Evolutionary conservation across 2,329 filamentous ascomycete species (phyloP), one percentile per base, ranked within the genome.

Genomic region (Stagonosporopsis tanaceti): DNA sequence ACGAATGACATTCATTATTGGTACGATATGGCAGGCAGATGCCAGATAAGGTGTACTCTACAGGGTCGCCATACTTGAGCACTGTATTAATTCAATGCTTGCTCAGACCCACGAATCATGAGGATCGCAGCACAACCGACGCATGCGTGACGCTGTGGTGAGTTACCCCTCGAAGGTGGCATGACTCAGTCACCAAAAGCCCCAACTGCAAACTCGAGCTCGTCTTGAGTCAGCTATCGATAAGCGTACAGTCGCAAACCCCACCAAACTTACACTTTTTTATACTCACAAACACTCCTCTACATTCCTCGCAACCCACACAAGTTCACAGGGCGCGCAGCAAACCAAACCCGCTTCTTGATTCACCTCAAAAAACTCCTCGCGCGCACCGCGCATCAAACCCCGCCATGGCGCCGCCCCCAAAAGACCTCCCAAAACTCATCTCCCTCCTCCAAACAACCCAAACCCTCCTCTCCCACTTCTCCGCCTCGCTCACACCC

Each of bases 381-480:
- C 12, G 37, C 20, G 17, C 12, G 37, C 20, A 8, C 41, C 27
- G n/a, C 11, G 25, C 25, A 32, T 12, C 8, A 12, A 11, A 25
- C 44, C 20, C 15, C 12, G 25, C 1, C 35, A 44, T 8, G 14
- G 39, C 47, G 38, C 30, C 54, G n/a, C 54, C 54, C 37, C 53
- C 67, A 39, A 67, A 66, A 50, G 69, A 72, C 51, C 30, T 75
- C 5, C 56, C 55, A 45, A 59, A 67, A 34, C 72, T 77, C 20
- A 62, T 76, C 57, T 68, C 71, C 48, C 65, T 76, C 27, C 68
- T 73, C n/a, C 70, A 69, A 62, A 71, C 70, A 20, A 76, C 75
- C 2, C 72, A 72, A 62, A 66, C 66, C 9, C 74, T 77, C 30
- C 68, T 77, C 46, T 47, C 63, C 2, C 74, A 76, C 57, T 76